These are phyloP conservation scores for Chimonanthus salicifolius DNA, from an alignment of 164 flowering plant genomes.

Conservation along the genomic window DNA sequence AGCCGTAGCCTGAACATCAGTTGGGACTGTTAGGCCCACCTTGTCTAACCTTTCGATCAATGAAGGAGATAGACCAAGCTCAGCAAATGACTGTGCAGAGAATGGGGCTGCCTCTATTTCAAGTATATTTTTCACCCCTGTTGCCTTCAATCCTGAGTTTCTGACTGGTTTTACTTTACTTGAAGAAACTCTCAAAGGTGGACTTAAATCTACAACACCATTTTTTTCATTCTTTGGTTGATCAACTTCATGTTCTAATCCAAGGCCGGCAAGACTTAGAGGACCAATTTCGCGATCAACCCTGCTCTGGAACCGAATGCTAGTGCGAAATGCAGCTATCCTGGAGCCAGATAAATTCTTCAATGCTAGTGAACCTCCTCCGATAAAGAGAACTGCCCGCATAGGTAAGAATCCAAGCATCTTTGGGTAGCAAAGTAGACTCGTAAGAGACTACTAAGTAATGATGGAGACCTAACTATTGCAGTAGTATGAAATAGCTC, in stretches of 20 bases:
- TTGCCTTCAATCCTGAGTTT: slow-evolving; percentile 24
- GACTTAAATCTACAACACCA: slow-evolving; percentile 16
- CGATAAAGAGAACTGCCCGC: slow-evolving; percentile 38
- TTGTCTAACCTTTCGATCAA: slow-evolving; percentile 62
- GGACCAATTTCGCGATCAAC: slow-evolving; percentile 21
- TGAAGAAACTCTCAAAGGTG: slow-evolving; percentile 23
- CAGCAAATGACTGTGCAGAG: slow-evolving; percentile 72
- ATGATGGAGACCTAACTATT: not conserved
- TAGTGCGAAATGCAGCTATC: slow-evolving; percentile 21
- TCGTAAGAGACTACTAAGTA: not conserved
- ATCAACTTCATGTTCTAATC: slow-evolving; percentile 24
- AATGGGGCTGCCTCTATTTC: slow-evolving; percentile 56
- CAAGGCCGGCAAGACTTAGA: slow-evolving; percentile 47
- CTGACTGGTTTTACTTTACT: slow-evolving; percentile 26
- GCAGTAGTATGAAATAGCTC: not conserved
- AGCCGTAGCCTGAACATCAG: slow-evolving; percentile 86
- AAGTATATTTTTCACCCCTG: slow-evolving; percentile 24
- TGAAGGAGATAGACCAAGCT: slow-evolving; percentile 61
- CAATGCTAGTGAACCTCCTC: slow-evolving; percentile 36
- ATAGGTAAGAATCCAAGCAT: slow-evolving; percentile 46
- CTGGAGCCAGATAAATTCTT: slow-evolving; percentile 27
- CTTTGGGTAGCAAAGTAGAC: slow-evolving; percentile 11
- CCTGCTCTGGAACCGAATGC: slow-evolving; percentile 24
- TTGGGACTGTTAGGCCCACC: slow-evolving; percentile 69
- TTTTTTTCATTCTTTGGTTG: slow-evolving; percentile 1